Conservation (phyloP, 306 rosid genomes). For the Vigna nakashimae region DNA sequence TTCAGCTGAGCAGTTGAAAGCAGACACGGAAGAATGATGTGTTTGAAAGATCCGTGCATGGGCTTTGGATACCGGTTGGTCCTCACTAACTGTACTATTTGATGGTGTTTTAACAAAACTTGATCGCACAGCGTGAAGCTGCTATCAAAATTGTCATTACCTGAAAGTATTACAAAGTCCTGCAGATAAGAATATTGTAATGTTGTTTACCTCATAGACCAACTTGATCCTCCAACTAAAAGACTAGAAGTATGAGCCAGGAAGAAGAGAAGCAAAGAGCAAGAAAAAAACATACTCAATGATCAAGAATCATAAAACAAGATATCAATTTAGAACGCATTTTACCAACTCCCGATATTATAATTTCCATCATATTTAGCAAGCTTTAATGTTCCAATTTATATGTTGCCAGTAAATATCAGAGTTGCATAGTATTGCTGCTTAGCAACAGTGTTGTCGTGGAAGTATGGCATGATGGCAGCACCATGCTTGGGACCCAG, state of each 20-base stretch:
- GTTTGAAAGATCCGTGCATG: neutral
- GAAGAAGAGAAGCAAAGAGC: constrained; percentile 5
- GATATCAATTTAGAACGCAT: constrained; percentile 5
- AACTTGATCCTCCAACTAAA: constrained; percentile 29
- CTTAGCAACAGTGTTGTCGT: neutral
- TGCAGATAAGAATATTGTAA: constrained; percentile 24
- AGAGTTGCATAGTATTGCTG: constrained; percentile 1
- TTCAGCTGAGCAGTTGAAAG: constrained; percentile 35
- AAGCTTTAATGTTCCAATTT: neutral
- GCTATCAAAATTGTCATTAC: constrained; percentile 36
- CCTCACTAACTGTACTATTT: constrained; percentile 11
- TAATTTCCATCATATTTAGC: neutral
- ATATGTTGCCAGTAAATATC: neutral
- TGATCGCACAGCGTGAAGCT: constrained; percentile 2
- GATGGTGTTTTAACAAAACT: constrained; percentile 20
- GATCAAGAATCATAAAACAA: constrained; percentile 31
- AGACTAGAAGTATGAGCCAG: constrained; percentile 1
- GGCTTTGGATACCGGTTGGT: constrained; percentile 7
- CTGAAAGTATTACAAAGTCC: neutral
- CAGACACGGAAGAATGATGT: constrained; percentile 1
- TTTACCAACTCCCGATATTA: neutral
- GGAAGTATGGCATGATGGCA: neutral
- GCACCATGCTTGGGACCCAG: neutral
- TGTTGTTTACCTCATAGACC: constrained; percentile 10
- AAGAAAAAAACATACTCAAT: constrained; percentile 27